Base-by-base conservation (phyloP, 208 protist species). In the Pavlovales sp. region DNA sequence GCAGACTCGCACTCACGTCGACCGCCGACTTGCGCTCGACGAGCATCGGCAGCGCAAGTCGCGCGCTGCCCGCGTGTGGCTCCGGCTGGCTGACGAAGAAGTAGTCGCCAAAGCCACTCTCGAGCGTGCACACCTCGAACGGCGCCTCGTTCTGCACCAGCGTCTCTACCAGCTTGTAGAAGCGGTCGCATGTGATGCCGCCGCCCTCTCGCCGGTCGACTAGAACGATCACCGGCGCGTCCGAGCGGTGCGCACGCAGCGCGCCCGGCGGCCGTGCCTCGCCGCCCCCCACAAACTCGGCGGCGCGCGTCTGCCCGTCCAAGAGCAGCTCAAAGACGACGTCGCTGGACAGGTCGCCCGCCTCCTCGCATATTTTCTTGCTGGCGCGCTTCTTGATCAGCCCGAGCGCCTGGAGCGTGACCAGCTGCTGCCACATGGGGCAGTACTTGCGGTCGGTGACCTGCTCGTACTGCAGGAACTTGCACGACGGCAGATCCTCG, bases 131-230 rank as follows among this genome's bases (percentile, higher is more conserved):
- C n/a, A 47, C 75, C 81, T 75, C 81, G 34, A 76, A 85, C 11
- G 41, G 46, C 11, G 10, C 14, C 1, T 36, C 46, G 10, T 28
- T 18, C 22, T 47, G 42, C 34, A 1, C 34, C 36, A 85, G 81
- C n/a, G 2, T 4, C 28, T 7, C n/a, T 18, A 1, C 37, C 34
- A 85, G n/a, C 11, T 30, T 26, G 47, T n/a, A 0, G 30, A 85
- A 38, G 0, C 2, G 0, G 47, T 11, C n/a, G 0, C 38, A 22
- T 0, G 46, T 0, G 0, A 40, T 10, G 26, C 81, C 81, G 46
- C 81, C 81, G 22, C 42, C 42, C 57, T 85, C 81, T 4, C 81
- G 42, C 37, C 40, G 46, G 57, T 85, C 81, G n/a, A 85, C 81
- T 5, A 85, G 47, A 5, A 85, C 2, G 32, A 76, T n/a, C 20